These are phyloP conservation scores for Phytophthora pisi DNA, from an alignment of 352 stramenopile genomes.

Conservation along the genomic window DNA sequence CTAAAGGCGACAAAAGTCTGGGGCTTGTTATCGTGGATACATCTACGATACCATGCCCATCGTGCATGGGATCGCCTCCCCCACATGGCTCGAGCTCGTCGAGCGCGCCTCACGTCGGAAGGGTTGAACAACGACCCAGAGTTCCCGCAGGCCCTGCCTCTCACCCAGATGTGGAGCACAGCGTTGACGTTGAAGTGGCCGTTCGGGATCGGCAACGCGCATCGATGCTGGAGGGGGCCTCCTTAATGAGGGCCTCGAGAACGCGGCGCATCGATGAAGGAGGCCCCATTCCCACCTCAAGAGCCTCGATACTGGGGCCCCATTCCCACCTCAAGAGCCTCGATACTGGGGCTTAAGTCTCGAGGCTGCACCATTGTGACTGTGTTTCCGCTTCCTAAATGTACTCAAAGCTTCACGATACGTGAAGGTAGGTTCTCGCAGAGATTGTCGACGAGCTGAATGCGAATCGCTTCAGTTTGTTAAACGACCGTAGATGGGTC, in stretches of 20 bases:
- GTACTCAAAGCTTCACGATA: background rate
- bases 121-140: background rate
- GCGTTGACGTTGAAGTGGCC: background rate
- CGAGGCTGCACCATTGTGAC: background rate
- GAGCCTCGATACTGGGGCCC: background rate
- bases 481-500: background rate
- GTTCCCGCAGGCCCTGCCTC: background rate
- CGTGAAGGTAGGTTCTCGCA: background rate
- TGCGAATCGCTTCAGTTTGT: background rate
- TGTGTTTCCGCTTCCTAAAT: background rate
- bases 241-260: background rate
- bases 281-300: background rate
- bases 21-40: no score
- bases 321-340: background rate
- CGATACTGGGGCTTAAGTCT: background rate
- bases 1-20: no score
- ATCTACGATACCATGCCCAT: no score
- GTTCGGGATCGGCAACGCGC: background rate
- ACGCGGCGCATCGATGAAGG: background rate
- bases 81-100: background rate
- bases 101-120: background rate
- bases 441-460: background rate
- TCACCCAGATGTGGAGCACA: background rate
- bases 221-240: no score
- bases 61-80: no score